Conservation (phyloP, 495 filamentous ascomycete species). For the Xylaria castorea region DNA sequence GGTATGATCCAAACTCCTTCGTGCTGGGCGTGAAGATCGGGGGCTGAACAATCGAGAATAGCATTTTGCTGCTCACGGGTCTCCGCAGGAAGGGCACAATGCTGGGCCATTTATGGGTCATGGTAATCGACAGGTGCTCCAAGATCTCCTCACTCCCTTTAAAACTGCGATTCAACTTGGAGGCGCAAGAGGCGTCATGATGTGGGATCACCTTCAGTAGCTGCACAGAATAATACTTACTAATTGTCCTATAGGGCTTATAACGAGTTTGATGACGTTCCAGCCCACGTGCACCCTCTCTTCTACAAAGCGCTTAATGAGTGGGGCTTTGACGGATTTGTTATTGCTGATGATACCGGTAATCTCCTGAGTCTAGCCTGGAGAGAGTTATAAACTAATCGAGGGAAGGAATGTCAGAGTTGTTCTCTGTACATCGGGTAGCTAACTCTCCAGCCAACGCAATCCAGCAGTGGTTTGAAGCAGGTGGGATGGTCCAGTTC, state of each 20-base stretch:
- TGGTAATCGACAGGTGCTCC: constrained; percentile 47
- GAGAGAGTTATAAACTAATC: neutral
- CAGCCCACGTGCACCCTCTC: constrained; percentile 43
- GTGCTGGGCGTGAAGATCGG: neutral
- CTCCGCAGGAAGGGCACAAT: constrained; percentile 47
- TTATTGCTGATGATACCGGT: constrained; percentile 52
- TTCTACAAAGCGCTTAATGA: constrained; percentile 45
- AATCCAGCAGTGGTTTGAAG: constrained; percentile 49
- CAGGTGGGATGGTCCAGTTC: constrained; percentile 46
- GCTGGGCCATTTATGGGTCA: constrained; percentile 48
- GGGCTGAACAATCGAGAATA: constrained; percentile 25
- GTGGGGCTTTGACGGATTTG: constrained; percentile 50
- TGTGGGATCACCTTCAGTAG: constrained; percentile 34
- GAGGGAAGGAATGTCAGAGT: constrained; percentile 36
- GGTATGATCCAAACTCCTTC: constrained; percentile 24
- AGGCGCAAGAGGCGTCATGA: constrained; percentile 50
- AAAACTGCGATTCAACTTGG: constrained; percentile 50
- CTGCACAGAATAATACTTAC: neutral
- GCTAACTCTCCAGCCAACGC: constrained; percentile 43
- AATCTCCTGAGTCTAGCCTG: neutral
- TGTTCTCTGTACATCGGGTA: constrained; percentile 40
- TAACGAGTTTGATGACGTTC: constrained; percentile 49
- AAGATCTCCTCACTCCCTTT: constrained; percentile 48
- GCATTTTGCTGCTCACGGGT: constrained; percentile 52
- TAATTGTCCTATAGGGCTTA: constrained; percentile 39